Evolutionary conservation across 768 basidiomycete genomes (phyloP).

Genomic region (Hortiboletus campestris): DNA sequence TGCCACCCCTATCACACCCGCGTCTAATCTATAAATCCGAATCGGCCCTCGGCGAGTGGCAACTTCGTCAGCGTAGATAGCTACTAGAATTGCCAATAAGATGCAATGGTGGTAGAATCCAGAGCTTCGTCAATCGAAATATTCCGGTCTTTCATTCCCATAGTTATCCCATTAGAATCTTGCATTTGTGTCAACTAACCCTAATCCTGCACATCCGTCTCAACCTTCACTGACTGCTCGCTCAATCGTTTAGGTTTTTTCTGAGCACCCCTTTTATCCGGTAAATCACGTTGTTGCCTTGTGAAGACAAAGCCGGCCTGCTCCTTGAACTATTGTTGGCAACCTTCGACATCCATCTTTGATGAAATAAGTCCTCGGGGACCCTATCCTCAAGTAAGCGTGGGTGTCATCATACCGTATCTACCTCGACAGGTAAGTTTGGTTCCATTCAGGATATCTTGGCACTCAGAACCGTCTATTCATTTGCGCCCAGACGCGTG

Average conservation of each 20-base stretch:
- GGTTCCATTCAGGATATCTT: not conserved
- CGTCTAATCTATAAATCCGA: slow-evolving; percentile 1
- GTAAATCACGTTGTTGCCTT: not conserved
- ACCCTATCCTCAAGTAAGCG: not conserved
- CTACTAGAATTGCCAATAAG: not conserved
- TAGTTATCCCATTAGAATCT: not conserved
- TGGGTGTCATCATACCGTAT: not conserved
- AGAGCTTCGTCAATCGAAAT: not conserved
- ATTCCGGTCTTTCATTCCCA: not conserved
- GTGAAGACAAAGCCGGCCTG: not conserved
- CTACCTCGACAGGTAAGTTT: not conserved
- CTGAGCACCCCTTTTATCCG: not conserved
- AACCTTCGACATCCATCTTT: not conserved
- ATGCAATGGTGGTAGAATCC: not conserved
- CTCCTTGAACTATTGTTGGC: not conserved
- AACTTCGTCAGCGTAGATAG: slow-evolving; percentile 3
- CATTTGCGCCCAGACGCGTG: not conserved
- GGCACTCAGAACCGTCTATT: not conserved
- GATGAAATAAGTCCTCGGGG: not conserved
- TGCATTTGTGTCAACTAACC: not conserved
- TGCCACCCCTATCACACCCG: slow-evolving; percentile 39
- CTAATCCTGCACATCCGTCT: not conserved
- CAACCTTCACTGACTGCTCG: not conserved
- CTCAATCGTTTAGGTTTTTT: not conserved
- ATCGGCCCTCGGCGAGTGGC: not conserved